A percentile compares a stretch with the other conserved stretches of the same genome.
Conservation (phyloP, 1,139 yeast genomes). For the Pichia sp. region DNA sequence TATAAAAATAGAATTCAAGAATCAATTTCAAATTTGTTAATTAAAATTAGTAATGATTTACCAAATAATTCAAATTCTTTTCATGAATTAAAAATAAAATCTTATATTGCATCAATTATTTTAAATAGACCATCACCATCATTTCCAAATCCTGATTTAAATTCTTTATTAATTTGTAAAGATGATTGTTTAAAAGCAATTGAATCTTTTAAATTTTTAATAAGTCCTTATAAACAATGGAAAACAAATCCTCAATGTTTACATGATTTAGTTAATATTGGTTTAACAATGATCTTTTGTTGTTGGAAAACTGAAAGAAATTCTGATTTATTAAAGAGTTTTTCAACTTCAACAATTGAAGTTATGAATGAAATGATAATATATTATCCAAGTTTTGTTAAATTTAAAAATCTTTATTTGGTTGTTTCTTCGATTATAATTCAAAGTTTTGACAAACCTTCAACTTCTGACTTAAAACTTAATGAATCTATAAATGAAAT, state of each 20-base stretch:
- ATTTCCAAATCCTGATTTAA: constrained; percentile 18
- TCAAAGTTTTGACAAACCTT: constrained; percentile 11
- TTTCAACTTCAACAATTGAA: constrained; percentile 12
- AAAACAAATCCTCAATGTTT: constrained; percentile 17
- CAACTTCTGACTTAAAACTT: not conserved
- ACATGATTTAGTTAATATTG: constrained; percentile 21
- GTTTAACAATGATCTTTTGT: constrained; percentile 22
- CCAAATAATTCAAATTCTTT: constrained; percentile 14
- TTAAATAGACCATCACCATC: constrained; percentile 24
- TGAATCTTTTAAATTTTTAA: constrained; percentile 13
- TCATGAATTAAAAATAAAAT: constrained; percentile 18
- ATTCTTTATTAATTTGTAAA: constrained; percentile 15
- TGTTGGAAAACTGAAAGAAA: constrained; percentile 20
- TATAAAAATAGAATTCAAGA: constrained; percentile 13
- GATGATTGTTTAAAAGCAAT: constrained; percentile 16
- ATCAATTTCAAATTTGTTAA: constrained; percentile 14
- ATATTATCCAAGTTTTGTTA: constrained; percentile 14
- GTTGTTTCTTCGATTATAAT: constrained; percentile 19
- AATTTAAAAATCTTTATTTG: constrained; percentile 18
- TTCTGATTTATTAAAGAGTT: constrained; percentile 12
- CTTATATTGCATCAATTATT: constrained; percentile 19
- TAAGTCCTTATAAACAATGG: constrained; percentile 12
- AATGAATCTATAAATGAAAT: not conserved
- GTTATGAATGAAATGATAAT: constrained; percentile 19
- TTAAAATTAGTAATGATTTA: constrained; percentile 16